Percentiles rank a stretch among this genome's conserved stretches.
These are phyloP conservation scores for Alloteropsis angusta DNA, from an alignment of 202 grass and related monocot genomes.

Conservation along the genomic window DNA sequence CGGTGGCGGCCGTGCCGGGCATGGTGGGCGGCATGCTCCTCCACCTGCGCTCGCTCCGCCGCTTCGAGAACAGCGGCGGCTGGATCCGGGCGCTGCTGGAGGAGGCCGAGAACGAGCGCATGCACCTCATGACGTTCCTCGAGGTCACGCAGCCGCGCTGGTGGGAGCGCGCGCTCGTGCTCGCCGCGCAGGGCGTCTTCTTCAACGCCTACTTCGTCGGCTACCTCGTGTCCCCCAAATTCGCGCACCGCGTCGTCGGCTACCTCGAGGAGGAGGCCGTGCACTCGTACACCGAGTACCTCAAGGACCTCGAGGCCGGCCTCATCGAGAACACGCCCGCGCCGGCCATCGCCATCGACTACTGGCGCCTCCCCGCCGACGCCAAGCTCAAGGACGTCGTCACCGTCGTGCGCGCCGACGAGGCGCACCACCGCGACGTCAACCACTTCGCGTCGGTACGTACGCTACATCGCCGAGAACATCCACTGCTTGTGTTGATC, in stretches of 20 bases:
- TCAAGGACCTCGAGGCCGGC: slow-evolving; percentile 72
- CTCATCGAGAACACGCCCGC: slow-evolving; percentile 67
- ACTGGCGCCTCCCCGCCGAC: slow-evolving; percentile 78
- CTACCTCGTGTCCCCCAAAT: slow-evolving; percentile 76
- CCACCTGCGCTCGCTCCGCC: slow-evolving; percentile 80
- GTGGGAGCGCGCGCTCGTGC: slow-evolving; percentile 81
- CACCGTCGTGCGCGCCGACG: slow-evolving; percentile 77
- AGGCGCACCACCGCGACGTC: slow-evolving; percentile 82
- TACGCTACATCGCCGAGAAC: neutral
- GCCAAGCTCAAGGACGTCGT: slow-evolving; percentile 92
- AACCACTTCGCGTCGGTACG: slow-evolving; percentile 92
- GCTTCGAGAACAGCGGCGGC: slow-evolving; percentile 72
- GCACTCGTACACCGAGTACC: slow-evolving; percentile 79
- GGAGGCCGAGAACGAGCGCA: slow-evolving; percentile 87
- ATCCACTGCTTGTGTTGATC: no score
- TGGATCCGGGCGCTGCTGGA: slow-evolving; percentile 65
- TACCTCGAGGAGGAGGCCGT: slow-evolving; percentile 99
- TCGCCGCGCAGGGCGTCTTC: slow-evolving; percentile 82
- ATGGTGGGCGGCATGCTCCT: slow-evolving; percentile 92
- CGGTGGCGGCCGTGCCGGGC: slow-evolving; percentile 65
- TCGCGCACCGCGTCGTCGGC: slow-evolving; percentile 74
- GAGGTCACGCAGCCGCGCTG: slow-evolving; percentile 57
- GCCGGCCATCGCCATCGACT: slow-evolving; percentile 89
- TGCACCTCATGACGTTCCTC: slow-evolving; percentile 81
- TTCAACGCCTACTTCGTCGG: slow-evolving; percentile 85